Evolutionary conservation across 495 filamentous ascomycete species (phyloP).

Genomic region (Neurospora tetraspora): DNA sequence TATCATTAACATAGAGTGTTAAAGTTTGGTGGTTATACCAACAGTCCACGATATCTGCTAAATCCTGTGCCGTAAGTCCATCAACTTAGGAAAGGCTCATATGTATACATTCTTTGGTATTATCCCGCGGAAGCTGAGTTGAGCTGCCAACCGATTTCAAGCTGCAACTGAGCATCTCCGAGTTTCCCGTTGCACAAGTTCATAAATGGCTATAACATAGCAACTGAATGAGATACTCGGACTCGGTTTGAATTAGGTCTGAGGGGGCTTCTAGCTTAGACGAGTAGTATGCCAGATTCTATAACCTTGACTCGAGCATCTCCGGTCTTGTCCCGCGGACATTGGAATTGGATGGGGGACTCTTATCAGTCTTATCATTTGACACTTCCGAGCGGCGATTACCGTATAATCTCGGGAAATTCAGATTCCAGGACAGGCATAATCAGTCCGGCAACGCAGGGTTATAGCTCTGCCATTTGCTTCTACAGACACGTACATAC

Average conservation of each 20-base stretch:
- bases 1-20: background rate
- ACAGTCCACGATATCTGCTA: background rate
- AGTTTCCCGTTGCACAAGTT: background rate
- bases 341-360: background rate
- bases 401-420: too few relatives aligned
- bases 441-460: too few relatives aligned
- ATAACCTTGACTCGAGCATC: slow-evolving; percentile 1
- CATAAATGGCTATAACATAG: background rate
- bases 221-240: background rate
- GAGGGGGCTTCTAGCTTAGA: too few relatives aligned
- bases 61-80: background rate
- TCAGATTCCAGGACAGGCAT: too few relatives aligned
- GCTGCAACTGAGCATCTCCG: background rate
- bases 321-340: slow-evolving; percentile 16
- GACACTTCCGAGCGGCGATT: background rate
- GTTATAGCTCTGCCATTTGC: too few relatives aligned
- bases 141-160: background rate
- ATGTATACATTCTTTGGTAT: background rate
- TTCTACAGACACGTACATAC: too few relatives aligned
- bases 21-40: background rate
- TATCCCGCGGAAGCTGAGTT: background rate
- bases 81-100: background rate
- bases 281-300: background rate
- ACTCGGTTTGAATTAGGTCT: too few relatives aligned
- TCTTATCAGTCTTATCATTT: background rate